Evolutionary conservation across 2,329 filamentous ascomycete genomes (phyloP).

Genomic region (Albifimbria verrucaria): DNA sequence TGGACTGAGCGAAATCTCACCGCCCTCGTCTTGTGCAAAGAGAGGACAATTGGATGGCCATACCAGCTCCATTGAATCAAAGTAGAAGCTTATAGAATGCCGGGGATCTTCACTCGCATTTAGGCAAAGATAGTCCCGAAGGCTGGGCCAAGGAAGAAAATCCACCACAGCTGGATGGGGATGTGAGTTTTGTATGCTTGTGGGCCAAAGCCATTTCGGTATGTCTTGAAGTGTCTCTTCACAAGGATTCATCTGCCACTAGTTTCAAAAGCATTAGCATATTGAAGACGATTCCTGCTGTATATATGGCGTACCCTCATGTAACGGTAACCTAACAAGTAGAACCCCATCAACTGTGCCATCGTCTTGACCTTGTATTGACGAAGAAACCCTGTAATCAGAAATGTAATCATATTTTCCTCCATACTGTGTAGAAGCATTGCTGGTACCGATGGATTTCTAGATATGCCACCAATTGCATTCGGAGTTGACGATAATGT

Average conservation of each 20-base stretch:
- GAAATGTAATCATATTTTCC: not conserved
- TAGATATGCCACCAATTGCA: not conserved
- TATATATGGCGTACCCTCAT: not conserved
- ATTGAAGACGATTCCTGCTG: no score
- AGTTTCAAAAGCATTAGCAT: not conserved
- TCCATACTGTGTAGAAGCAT: not conserved
- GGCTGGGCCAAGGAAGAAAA: not conserved
- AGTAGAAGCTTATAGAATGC: not conserved
- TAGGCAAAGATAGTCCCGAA: not conserved
- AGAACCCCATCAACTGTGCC: not conserved
- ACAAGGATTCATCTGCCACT: not conserved
- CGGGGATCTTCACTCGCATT: not conserved
- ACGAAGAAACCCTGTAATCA: not conserved
- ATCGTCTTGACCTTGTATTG: not conserved
- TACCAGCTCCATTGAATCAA: not conserved
- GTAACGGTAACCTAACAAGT: not conserved
- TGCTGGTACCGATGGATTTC: not conserved
- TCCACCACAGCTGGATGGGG: not conserved
- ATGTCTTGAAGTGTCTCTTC: not conserved
- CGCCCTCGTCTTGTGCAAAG: not conserved
- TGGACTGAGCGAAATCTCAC: not conserved
- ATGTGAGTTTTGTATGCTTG: not conserved
- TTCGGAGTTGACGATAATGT: not conserved
- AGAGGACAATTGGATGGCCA: not conserved
- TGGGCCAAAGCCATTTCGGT: not conserved